Percentiles rank a stretch among this genome's conserved stretches.
These are phyloP conservation scores for Leersia perrieri DNA, from an alignment of 176 grass and related monocot genomes.

Conservation along the genomic window DNA sequence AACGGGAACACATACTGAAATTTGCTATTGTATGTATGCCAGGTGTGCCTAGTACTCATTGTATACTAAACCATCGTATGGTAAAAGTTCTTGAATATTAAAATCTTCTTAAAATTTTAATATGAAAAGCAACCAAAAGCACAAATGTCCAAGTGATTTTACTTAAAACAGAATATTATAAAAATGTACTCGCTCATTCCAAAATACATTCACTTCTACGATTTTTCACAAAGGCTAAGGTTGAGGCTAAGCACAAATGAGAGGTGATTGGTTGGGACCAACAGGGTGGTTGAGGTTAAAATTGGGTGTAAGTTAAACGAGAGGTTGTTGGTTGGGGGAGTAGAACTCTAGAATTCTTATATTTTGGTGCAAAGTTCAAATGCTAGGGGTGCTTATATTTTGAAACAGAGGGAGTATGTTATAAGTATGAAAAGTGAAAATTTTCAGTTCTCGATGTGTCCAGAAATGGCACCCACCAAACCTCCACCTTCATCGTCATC, in stretches of 20 bases:
- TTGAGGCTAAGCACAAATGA: too few species aligned
- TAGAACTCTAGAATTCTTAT: too few species aligned
- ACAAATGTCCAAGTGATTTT: conserved; percentile 11
- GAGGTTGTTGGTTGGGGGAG: too few species aligned
- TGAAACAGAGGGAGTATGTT: too few species aligned
- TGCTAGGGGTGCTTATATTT: too few species aligned
- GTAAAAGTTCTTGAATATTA: background rate
- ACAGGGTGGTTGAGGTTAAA: too few species aligned
- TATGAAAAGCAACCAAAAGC: background rate
- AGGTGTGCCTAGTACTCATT: background rate
- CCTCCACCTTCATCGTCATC: conserved; percentile 98
- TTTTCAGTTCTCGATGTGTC: background rate
- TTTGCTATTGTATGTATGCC: background rate
- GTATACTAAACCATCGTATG: background rate
- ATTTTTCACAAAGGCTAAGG: too few species aligned
- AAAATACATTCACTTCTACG: too few species aligned
- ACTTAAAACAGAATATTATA: background rate
- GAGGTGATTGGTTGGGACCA: too few species aligned
- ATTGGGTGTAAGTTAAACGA: too few species aligned
- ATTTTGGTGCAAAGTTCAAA: too few species aligned
- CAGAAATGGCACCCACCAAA: conserved; percentile 58
- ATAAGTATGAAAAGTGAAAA: background rate
- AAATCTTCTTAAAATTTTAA: background rate
- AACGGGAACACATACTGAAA: background rate
- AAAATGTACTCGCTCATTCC: too few species aligned